Conservation (phyloP, 306 rosid species). For the Dalbergia oliveri region DNA sequence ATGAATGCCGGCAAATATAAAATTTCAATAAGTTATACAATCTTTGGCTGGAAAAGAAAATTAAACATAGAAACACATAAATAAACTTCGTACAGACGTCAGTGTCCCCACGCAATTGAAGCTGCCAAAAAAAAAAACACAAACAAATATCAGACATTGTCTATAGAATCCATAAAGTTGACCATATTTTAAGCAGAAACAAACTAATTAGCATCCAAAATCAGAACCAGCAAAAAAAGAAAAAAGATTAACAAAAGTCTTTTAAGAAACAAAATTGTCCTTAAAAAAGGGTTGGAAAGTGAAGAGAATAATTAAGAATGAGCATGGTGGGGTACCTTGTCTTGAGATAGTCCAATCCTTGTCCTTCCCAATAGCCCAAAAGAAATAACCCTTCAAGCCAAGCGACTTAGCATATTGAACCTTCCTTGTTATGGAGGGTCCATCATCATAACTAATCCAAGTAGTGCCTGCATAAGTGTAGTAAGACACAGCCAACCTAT, state of each 20-base stretch:
- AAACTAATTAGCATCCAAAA: background rate
- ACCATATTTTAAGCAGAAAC: background rate
- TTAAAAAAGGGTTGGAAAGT: background rate
- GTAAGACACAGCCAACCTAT: constrained; percentile 56
- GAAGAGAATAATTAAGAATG: background rate
- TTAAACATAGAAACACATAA: background rate
- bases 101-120: constrained; percentile 58
- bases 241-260: too few relatives aligned
- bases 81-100: constrained; percentile 19
- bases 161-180: background rate
- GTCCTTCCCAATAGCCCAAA: constrained; percentile 85
- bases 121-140: constrained; percentile 54
- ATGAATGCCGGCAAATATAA: background rate
- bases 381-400: constrained; percentile 81
- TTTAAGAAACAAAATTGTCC: too few relatives aligned
- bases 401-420: constrained; percentile 55
- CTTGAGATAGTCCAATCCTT: constrained; percentile 69
- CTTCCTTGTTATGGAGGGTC: constrained; percentile 52
- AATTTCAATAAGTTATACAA: background rate
- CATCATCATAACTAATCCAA: constrained; percentile 88
- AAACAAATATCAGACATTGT: background rate
- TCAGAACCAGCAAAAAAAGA: background rate
- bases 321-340: constrained; percentile 51
- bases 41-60: background rate
- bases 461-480: constrained; percentile 65